Percentiles rank a stretch among this genome's conserved stretches.
phyloP scores from a whole-genome alignment of 2,329 filamentous ascomycete species.

The Xylaria sp. region DNA sequence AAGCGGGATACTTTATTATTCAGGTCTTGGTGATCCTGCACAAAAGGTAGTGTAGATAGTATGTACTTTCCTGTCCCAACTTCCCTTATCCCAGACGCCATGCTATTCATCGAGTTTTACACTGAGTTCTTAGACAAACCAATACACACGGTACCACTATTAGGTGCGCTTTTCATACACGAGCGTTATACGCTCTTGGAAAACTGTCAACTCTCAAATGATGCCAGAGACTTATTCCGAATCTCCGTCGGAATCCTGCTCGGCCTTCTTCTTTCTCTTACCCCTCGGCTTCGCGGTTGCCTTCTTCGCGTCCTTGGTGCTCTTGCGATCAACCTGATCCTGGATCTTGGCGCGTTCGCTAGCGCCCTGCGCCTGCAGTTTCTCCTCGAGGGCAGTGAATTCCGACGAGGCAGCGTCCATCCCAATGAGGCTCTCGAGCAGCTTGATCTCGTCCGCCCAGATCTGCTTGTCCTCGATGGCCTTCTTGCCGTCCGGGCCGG shows the following conservation, averaged over 20 bases:
- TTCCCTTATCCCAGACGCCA: slow-evolving; percentile 28
- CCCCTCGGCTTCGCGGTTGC: slow-evolving; percentile 34
- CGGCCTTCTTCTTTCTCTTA: slow-evolving; percentile 44
- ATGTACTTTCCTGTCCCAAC: background rate
- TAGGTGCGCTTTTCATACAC: slow-evolving; percentile 10
- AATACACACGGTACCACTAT: slow-evolving; percentile 20
- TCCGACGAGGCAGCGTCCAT: slow-evolving; percentile 81
- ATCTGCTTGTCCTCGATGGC: slow-evolving; percentile 80
- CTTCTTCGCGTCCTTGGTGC: slow-evolving; percentile 66
- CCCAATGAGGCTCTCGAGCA: slow-evolving; percentile 87
- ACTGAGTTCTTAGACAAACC: background rate
- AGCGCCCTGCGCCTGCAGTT: slow-evolving; percentile 74
- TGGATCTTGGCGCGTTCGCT: slow-evolving; percentile 79
- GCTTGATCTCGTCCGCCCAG: slow-evolving; percentile 95
- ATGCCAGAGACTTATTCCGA: slow-evolving; percentile 29
- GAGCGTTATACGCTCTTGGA: background rate
- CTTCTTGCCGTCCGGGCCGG: slow-evolving; percentile 73
- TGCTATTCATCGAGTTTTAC: slow-evolving; percentile 20
- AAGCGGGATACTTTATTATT: background rate
- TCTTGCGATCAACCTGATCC: slow-evolving; percentile 81
- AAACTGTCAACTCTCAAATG: background rate
- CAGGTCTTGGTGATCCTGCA: background rate
- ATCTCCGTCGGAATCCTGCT: slow-evolving; percentile 44
- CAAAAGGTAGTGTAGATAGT: background rate
- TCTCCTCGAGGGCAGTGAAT: slow-evolving; percentile 73